These are phyloP conservation scores for Alternaria ethzedia DNA, from an alignment of 2,329 filamentous ascomycete species.

Conservation along the genomic window DNA sequence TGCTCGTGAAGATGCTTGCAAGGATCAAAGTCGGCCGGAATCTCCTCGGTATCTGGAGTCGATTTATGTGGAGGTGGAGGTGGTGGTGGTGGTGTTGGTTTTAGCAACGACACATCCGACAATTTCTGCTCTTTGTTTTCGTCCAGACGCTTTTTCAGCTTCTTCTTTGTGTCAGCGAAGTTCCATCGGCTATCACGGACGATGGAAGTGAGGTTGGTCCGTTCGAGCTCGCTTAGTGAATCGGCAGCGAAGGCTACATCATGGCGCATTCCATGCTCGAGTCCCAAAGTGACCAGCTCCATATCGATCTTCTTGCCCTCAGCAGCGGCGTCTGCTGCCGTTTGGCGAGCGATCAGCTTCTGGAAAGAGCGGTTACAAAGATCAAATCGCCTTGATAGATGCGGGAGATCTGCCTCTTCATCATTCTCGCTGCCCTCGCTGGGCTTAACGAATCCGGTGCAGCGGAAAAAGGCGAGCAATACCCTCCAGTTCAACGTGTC, in stretches of 20 bases:
- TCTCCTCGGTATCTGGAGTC: background rate
- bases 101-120: background rate
- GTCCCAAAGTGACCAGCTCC: background rate
- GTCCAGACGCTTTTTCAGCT: background rate
- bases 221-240: background rate
- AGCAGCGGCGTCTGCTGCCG: background rate
- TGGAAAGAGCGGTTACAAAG: background rate
- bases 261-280: background rate
- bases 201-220: background rate
- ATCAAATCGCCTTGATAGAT: conserved; percentile 7
- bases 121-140: background rate
- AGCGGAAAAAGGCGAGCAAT: conserved; percentile 15
- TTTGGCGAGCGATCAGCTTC: background rate
- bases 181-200: background rate
- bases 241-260: background rate
- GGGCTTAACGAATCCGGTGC: conserved; percentile 6
- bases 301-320: background rate
- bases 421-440: background rate
- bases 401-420: background rate
- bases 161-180: background rate
- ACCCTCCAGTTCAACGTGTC: conserved; percentile 16
- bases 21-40: background rate
- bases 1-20: conserved; percentile 10
- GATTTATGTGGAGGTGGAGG: background rate
- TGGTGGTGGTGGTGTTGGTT: background rate